phyloP scores from a whole-genome alignment of 2,329 filamentous ascomycete genomes.

The Dactylonectria macrodidyma region DNA sequence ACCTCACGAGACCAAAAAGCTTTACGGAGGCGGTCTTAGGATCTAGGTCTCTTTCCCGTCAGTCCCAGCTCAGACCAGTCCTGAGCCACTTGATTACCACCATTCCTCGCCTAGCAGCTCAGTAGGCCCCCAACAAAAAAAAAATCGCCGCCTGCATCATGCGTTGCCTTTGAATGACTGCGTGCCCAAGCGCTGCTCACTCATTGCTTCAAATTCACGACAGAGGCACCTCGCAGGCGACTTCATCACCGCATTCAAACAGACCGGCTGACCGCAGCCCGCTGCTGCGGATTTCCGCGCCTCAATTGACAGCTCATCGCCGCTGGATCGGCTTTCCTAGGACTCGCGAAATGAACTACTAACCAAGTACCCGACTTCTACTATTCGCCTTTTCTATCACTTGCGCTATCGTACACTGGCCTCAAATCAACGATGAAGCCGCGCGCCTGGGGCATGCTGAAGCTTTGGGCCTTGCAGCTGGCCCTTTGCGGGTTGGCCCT shows the following conservation, averaged over 20 bases:
- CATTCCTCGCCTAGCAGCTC: neutral
- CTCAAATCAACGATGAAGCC: slow-evolving; percentile 30
- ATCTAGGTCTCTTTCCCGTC: slow-evolving; percentile 2
- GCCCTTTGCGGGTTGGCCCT: slow-evolving; percentile 32
- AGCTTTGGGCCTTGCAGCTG: slow-evolving; percentile 39
- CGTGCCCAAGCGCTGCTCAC: slow-evolving; percentile 17
- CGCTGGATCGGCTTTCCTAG: neutral
- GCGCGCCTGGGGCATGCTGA: slow-evolving; percentile 7
- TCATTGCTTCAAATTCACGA: slow-evolving; percentile 9
- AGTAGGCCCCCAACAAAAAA: slow-evolving; percentile 21
- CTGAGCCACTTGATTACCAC: slow-evolving; percentile 12
- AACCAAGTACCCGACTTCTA: neutral
- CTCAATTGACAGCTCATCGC: slow-evolving; percentile 13
- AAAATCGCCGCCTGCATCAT: slow-evolving; percentile 28
- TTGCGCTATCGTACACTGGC: slow-evolving; percentile 6
- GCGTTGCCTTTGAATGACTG: slow-evolving; percentile 23
- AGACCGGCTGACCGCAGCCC: slow-evolving; percentile 2
- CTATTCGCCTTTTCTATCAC: slow-evolving; percentile 2
- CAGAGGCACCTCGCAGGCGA: neutral
- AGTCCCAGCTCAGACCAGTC: neutral
- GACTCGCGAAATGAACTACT: slow-evolving; percentile 19
- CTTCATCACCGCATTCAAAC: neutral
- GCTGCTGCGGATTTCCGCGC: neutral
- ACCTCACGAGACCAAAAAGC: slow-evolving; percentile 42
- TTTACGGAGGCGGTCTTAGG: slow-evolving; percentile 13